A percentile compares a stretch with the other conserved stretches of the same genome.
Conservation (phyloP, 2,329 filamentous ascomycete species). For the Colletotrichum cordylinicola region DNA sequence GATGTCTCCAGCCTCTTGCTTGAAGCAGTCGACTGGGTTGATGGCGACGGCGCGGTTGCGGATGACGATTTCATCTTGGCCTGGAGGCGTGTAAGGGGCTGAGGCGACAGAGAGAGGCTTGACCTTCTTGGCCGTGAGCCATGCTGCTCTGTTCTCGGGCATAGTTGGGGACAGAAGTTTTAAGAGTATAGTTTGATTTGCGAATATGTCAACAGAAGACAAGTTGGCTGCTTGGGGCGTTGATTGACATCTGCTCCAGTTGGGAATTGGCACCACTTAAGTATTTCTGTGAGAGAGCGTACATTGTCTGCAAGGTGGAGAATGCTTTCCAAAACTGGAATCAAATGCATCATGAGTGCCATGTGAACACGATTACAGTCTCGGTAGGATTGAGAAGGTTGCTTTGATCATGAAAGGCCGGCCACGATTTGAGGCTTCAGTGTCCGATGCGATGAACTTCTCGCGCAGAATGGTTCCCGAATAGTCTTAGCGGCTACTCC, state of each 20-base stretch:
- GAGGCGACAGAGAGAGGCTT: conserved; percentile 2
- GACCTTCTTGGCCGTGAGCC: conserved; percentile 16
- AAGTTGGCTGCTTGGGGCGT: not conserved
- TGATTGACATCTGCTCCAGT: not conserved
- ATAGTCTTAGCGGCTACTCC: not conserved
- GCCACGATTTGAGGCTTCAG: not conserved
- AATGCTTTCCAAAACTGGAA: not conserved
- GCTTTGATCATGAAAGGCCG: not conserved
- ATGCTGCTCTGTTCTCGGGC: conserved; percentile 16
- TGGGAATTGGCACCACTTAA: not conserved
- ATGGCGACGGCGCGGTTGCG: conserved; percentile 35
- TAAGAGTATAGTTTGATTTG: not conserved
- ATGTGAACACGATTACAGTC: not conserved
- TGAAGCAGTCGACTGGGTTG: conserved; percentile 32
- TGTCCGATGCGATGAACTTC: conserved; percentile 12
- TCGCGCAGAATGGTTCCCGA: not conserved
- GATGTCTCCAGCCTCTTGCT: conserved; percentile 26
- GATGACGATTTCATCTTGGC: conserved; percentile 30
- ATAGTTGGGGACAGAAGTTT: not conserved
- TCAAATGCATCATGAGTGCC: not conserved
- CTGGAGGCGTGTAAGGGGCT: conserved; percentile 18
- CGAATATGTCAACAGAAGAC: not conserved
- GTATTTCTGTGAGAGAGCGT: not conserved
- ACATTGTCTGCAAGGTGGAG: not conserved
- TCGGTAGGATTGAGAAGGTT: not conserved